A percentile compares a stretch with the other conserved stretches of the same genome.
Evolutionary conservation across 345 rosid species (phyloP).

Genomic region (Salix suchowensis): DNA sequence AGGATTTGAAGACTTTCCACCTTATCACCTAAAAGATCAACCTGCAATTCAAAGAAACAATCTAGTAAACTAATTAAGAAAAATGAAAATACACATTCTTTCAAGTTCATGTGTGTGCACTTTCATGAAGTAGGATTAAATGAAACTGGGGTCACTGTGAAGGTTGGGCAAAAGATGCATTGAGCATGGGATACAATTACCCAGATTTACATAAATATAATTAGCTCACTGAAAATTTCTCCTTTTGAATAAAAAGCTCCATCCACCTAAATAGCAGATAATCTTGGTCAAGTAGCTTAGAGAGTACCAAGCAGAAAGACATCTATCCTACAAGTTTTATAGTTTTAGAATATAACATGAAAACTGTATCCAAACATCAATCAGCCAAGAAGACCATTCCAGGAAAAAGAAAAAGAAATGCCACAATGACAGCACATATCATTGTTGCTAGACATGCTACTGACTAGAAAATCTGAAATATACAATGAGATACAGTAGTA

Average conservation of each 20-base stretch:
- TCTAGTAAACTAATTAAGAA: background rate
- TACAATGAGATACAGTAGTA: background rate
- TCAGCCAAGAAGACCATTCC: background rate
- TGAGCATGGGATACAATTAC: background rate
- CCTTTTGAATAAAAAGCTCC: background rate
- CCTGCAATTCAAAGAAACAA: conserved; percentile 47
- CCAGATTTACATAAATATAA: background rate
- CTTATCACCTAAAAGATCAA: conserved; percentile 87
- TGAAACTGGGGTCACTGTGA: background rate
- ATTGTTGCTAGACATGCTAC: background rate
- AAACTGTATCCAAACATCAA: background rate
- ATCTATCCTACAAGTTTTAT: background rate
- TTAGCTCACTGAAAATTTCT: background rate
- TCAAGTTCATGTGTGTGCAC: background rate
- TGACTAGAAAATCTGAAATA: background rate
- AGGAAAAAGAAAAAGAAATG: background rate
- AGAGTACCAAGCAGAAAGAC: background rate
- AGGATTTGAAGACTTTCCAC: conserved; percentile 68
- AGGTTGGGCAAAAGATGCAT: background rate
- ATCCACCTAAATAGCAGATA: background rate
- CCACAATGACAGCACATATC: background rate
- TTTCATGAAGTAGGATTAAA: background rate
- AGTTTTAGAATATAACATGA: background rate
- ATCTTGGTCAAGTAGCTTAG: background rate
- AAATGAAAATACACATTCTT: background rate